Evolutionary conservation across 2,329 filamentous ascomycete species (phyloP), one percentile per base, ranked within the genome.

Genomic region (Penicillium hordei): DNA sequence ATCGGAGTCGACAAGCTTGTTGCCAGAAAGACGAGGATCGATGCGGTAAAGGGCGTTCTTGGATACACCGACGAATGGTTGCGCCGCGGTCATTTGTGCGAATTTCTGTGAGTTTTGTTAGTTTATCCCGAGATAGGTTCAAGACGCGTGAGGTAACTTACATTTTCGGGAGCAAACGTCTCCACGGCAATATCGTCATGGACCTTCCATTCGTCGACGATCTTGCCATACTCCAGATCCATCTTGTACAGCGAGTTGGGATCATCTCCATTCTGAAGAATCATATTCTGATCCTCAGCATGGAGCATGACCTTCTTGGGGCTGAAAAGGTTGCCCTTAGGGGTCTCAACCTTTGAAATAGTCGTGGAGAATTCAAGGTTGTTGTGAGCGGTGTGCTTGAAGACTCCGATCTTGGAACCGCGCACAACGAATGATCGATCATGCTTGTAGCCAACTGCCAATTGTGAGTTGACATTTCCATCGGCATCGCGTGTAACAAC

Each of bases 261-360:
- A 64, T 97, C 89, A 51, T 87, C 78, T 27, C 75, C 81, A 67
- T 95, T 93, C 74, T 97, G 93, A 57, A 97, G 76, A 60, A 97
- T 90, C 84, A 97, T 88, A 70, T 95, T 91, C 45, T 87, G 84
- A 76, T 97, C 93, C 73, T 94, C 91, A 31, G 90, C 89, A 71
- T 97, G 93, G 48, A 97, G 82, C 93, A 97, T 97, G 69, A 96
- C 91, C 79, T 96, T 99, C 79, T 91, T 95, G 7, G 94, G 94
- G 60, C 89, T 93, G 79, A 99, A 97, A 0, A 93, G 81, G 72
- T 89, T 89, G 67, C 94, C 94, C 44, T 86, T 85, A 2, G 93
- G 91, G 0, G 93, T 96, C 73, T 92, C 88, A 50, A 99, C 91
- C 76, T 95, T 96, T 60, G 91, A 96, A 69, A 99, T 99, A 64